A percentile compares a stretch with the other conserved stretches of the same genome.
Evolutionary conservation across 768 basidiomycete genomes (phyloP).

Genomic region (Panaeolus papilionaceus): DNA sequence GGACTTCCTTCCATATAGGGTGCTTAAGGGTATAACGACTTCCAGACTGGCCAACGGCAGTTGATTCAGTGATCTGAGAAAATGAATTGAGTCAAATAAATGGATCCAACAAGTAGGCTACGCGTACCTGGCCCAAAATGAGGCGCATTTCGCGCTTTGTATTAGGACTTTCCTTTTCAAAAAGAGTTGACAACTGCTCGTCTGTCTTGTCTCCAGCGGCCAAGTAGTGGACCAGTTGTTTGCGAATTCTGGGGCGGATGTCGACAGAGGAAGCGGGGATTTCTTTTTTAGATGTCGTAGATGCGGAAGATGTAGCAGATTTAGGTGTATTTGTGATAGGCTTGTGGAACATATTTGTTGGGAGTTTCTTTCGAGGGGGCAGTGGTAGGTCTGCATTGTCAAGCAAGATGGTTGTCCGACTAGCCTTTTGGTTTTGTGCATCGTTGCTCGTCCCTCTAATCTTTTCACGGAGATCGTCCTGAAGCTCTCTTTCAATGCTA

Average conservation of each 20-base stretch:
- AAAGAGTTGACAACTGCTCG: constrained; percentile 28
- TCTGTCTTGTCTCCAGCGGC: constrained; percentile 55
- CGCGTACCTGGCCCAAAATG: constrained; percentile 55
- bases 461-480: constrained; percentile 47
- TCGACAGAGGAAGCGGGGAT: constrained; percentile 36
- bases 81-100: not conserved
- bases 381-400: constrained; percentile 42
- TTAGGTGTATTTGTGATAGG: constrained; percentile 17
- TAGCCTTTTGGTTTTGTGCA: constrained; percentile 48
- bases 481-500: constrained; percentile 67
- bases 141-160: constrained; percentile 46
- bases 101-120: not conserved
- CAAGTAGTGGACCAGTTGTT: constrained; percentile 59
- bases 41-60: constrained; percentile 37
- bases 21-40: constrained; percentile 61
- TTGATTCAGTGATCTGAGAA: constrained; percentile 58
- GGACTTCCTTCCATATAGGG: constrained; percentile 69
- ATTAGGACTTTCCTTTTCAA: not conserved
- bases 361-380: constrained; percentile 45
- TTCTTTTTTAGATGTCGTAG: constrained; percentile 29
- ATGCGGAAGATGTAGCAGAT: constrained; percentile 25
- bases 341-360: constrained; percentile 47
- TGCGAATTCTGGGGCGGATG: constrained; percentile 19
- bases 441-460: constrained; percentile 53
- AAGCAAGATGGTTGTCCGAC: constrained; percentile 55